phyloP scores from a whole-genome alignment of 148 eudicot genomes.

The Camellia granthamiana region DNA sequence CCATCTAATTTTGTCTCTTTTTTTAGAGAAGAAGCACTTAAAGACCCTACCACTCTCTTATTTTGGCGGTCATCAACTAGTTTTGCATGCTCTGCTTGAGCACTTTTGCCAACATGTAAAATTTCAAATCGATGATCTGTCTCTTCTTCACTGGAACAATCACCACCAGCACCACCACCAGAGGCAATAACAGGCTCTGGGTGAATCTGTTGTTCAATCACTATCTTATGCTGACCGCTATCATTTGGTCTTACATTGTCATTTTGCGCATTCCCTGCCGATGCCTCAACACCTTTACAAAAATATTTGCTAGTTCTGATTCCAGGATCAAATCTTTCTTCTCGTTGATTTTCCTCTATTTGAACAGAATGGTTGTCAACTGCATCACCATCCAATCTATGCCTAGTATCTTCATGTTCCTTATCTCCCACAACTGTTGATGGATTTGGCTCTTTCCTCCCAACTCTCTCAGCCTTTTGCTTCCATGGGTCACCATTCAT shows the following conservation, averaged over 20 bases:
- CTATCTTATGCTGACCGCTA: not conserved
- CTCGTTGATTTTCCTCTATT: slow-evolving; percentile 15
- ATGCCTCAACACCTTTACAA: slow-evolving; percentile 2
- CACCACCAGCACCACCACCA: slow-evolving; percentile 8
- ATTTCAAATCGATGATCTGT: slow-evolving; percentile 1
- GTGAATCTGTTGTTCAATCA: slow-evolving; percentile 8
- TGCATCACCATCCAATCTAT: not conserved
- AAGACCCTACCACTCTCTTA: not conserved
- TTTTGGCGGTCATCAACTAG: slow-evolving; percentile 12
- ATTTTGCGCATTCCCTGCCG: slow-evolving; percentile 7
- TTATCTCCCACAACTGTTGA: slow-evolving; percentile 4
- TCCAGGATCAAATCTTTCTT: slow-evolving; percentile 5
- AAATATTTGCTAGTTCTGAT: not conserved
- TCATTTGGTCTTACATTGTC: not conserved
- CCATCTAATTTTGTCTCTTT: slow-evolving; percentile 3
- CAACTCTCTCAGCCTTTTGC: slow-evolving; percentile 8
- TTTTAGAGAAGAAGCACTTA: not conserved
- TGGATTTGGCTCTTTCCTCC: slow-evolving; percentile 23
- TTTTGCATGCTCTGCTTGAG: slow-evolving; percentile 4
- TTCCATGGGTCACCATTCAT: slow-evolving; percentile 13
- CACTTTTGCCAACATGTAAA: not conserved
- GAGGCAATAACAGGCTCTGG: slow-evolving; percentile 4
- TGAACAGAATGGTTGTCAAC: not conserved
- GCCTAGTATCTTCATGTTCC: not conserved
- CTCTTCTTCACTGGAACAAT: slow-evolving; percentile 16